Base-by-base conservation (phyloP, 2,329 filamentous ascomycete species). In the Teratosphaeria gauchensis region DNA sequence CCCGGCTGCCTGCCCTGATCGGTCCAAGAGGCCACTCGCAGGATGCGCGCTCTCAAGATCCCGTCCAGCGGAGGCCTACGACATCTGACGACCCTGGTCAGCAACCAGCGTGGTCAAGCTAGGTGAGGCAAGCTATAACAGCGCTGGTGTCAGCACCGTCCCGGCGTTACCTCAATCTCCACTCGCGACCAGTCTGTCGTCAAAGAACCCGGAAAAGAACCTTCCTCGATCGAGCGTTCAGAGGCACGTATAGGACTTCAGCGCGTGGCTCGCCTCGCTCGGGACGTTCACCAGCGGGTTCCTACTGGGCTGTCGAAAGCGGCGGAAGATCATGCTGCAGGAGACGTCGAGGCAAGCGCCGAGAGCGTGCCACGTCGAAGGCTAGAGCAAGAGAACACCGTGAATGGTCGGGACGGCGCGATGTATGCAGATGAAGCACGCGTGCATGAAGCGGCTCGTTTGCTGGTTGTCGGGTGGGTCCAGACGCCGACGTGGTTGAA, bases 331-430 rank as follows among this genome's bases (percentile, higher is more conserved):
- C 54, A 52, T 51, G 51, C 33, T 61, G 61, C 57, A 53, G 56
- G 59, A 55, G 53, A 56, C 53, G 59, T 60, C 57, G n/a, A 63
- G 63, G 64, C 63, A 61, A 58, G 59, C 63, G 62, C 57, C 61
- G 63, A 67, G 61, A 63, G 61, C 58, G 59, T 69, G 68, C 66
- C 68, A 69, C 68, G 68, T 69, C 63, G 58, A 57, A 61, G 55
- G 46, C 35, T 54, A 38, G 56, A 63, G 61, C 62, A 61, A 14
- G 33, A 64, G 48, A 48, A 57, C 35, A 52, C 48, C 58, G 61
- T 63, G 59, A 65, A 57, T 64, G 59, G 61, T 56, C 64, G 64
- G 63, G 33, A 60, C 64, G 64, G 61, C 54, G 19, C 52, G 52
- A 32, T 8, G 32, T 12, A 53, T 53, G 51, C 51, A 53, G n/a